Base-by-base conservation (phyloP, 2,329 filamentous ascomycete species). In the Penicillium sp. region DNA sequence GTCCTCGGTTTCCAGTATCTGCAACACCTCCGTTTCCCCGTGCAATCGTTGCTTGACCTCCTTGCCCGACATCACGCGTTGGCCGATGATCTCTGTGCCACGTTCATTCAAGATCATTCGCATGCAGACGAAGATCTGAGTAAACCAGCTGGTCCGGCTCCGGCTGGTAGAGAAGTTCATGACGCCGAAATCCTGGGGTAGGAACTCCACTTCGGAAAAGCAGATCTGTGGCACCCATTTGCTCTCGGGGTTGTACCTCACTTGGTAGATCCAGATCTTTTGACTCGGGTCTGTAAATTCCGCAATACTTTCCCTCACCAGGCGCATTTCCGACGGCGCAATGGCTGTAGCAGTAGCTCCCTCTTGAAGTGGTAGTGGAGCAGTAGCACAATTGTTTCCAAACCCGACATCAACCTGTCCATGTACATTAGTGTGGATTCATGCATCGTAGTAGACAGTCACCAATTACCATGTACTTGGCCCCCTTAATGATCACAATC, bases 131-230 rank as follows among this genome's bases (percentile, higher is more conserved):
- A 85, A 65, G 2, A 63, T 74, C 47, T 73, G 69, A 10, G 77
- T 79, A 64, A 86, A 85, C 63, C 76, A 80, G 48, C 74, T 79
- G 27, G 65, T 63, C 18, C 70, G 66, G 47, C 68, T 72, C 37
- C 73, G 75, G 54, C 78, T 81, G 1, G 79, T 80, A 39, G 63
- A 78, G 57, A 73, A 80, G 64, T 80, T 86, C 72, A 85, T 74
- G 5, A 84, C 71, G 30, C 75, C 75, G 59, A 82, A 87, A 65
- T 88, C 84, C 36, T 72, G 66, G 3, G 75, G 77, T 29, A 81
- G 63, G 64, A 86, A 87, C 65, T 87, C 84, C 13, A 77, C 72
- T 52, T 86, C 81, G 2, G 78, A 77, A 64, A 89, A 90, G 53
- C 77, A 80, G 64, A 88, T 88, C 40, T 76, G 78, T 1, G 79